Percentiles rank a stretch among this genome's conserved stretches.
These are phyloP conservation scores for Prillingera fragicola DNA, from an alignment of 1,284 basidiomycete genomes.

Conservation along the genomic window DNA sequence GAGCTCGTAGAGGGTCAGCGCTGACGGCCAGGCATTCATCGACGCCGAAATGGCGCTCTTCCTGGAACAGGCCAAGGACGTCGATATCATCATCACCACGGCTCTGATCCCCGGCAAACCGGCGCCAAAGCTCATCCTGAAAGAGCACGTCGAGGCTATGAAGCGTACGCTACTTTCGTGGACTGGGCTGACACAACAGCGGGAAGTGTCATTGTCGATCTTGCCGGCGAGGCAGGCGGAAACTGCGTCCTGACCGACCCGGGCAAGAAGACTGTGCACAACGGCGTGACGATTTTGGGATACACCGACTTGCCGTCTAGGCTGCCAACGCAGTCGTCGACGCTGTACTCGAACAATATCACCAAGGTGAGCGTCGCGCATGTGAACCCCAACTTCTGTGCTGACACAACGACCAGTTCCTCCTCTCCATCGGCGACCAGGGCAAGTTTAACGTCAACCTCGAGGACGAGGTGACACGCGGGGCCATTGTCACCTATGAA, in stretches of 20 bases:
- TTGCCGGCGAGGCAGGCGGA: slow-evolving; percentile 76
- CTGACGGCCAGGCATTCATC: slow-evolving; percentile 54
- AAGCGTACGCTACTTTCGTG: slow-evolving; percentile 53
- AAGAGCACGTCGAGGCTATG: slow-evolving; percentile 75
- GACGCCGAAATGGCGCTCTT: slow-evolving; percentile 83
- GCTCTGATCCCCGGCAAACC: slow-evolving; percentile 61
- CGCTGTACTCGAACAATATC: slow-evolving; percentile 81
- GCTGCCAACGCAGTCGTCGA: slow-evolving; percentile 76
- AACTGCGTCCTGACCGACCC: slow-evolving; percentile 74
- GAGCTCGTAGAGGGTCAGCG: neutral
- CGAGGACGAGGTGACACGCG: slow-evolving; percentile 73
- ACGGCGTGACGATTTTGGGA: slow-evolving; percentile 75
- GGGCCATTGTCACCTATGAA: slow-evolving; percentile 67
- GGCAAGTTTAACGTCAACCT: slow-evolving; percentile 62
- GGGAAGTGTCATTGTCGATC: slow-evolving; percentile 75
- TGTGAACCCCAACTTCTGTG: neutral
- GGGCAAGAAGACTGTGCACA: slow-evolving; percentile 61
- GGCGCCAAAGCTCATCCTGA: slow-evolving; percentile 72
- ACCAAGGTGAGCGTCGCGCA: slow-evolving; percentile 52
- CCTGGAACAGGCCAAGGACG: slow-evolving; percentile 74
- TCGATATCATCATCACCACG: slow-evolving; percentile 79
- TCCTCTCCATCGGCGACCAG: slow-evolving; percentile 67
- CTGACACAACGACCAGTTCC: slow-evolving; percentile 50
- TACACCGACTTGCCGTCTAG: slow-evolving; percentile 66
- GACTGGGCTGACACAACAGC: slow-evolving; percentile 15